Evolutionary conservation across 2,329 filamentous ascomycete genomes (phyloP).

Genomic region (Geosmithia putterillii): DNA sequence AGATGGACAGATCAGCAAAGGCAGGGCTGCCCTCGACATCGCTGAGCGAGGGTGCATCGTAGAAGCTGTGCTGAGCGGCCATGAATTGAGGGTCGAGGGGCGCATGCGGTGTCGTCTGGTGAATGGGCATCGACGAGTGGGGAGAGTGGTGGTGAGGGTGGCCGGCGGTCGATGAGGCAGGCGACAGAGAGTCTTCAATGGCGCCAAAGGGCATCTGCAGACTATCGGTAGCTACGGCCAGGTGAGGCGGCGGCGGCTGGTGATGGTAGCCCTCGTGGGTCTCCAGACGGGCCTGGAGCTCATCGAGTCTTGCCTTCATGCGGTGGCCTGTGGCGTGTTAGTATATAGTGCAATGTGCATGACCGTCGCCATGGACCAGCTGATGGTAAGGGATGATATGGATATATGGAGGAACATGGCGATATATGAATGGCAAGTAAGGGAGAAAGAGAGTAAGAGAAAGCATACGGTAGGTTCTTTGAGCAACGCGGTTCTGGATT

Average conservation of each 20-base stretch:
- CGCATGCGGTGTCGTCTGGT: constrained; percentile 1
- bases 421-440: not conserved
- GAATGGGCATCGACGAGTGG: not conserved
- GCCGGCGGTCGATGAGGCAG: constrained; percentile 8
- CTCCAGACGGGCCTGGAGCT: constrained; percentile 16
- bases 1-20: not conserved
- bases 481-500: constrained; percentile 17
- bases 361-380: too few relatives aligned
- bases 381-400: too few relatives aligned
- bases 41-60: not conserved
- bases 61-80: not conserved
- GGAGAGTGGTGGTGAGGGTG: constrained; percentile 4
- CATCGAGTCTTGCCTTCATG: constrained; percentile 16
- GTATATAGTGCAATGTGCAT: not conserved
- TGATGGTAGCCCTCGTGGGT: constrained; percentile 9
- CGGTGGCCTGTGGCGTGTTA: constrained; percentile 11
- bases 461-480: constrained; percentile 15
- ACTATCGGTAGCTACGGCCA: not conserved
- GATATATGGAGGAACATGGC: not conserved
- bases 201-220: not conserved
- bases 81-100: not conserved
- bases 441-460: not conserved
- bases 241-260: constrained; percentile 5
- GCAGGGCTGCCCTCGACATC: not conserved
- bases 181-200: not conserved